A percentile compares a stretch with the other conserved stretches of the same genome.
Evolutionary conservation across 305 asterid species (phyloP).

Genomic region (Fraxinus velutina): DNA sequence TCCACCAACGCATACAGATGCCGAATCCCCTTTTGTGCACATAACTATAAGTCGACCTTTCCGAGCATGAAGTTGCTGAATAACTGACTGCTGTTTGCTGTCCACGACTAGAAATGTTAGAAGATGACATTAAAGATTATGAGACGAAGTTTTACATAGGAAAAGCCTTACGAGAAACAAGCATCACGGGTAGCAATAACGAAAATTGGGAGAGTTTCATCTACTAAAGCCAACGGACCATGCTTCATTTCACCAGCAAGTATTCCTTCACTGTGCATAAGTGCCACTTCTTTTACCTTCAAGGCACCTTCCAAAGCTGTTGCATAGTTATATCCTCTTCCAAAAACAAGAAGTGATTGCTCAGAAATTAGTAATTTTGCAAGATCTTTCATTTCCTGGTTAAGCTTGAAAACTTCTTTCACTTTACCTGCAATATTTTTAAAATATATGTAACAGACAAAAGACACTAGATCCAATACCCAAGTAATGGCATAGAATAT

Average conservation of each 20-base stretch:
- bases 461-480: background rate
- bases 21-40: slow-evolving; percentile 81
- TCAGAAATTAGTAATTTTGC: slow-evolving; percentile 72
- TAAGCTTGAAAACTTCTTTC: slow-evolving; percentile 87
- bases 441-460: slow-evolving; percentile 14
- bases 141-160: background rate
- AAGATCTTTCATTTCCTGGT: slow-evolving; percentile 81
- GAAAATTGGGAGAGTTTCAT: slow-evolving; percentile 82
- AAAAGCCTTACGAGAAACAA: slow-evolving; percentile 74
- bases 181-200: slow-evolving; percentile 91
- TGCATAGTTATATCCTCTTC: slow-evolving; percentile 93
- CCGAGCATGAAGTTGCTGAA: slow-evolving; percentile 95
- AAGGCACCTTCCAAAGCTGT: slow-evolving; percentile 95
- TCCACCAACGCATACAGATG: slow-evolving; percentile 73
- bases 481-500: background rate
- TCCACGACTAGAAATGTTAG: slow-evolving; percentile 19
- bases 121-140: background rate
- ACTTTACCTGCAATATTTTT: slow-evolving; percentile 56
- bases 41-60: slow-evolving; percentile 91
- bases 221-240: slow-evolving; percentile 94
- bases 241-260: slow-evolving; percentile 99
- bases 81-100: slow-evolving; percentile 96
- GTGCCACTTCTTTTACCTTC: slow-evolving; percentile 97
- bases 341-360: slow-evolving; percentile 92
- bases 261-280: slow-evolving; percentile 99